Evolutionary conservation across 495 filamentous ascomycete species (phyloP).

Genomic region (Aspergillus saccharolyticus): DNA sequence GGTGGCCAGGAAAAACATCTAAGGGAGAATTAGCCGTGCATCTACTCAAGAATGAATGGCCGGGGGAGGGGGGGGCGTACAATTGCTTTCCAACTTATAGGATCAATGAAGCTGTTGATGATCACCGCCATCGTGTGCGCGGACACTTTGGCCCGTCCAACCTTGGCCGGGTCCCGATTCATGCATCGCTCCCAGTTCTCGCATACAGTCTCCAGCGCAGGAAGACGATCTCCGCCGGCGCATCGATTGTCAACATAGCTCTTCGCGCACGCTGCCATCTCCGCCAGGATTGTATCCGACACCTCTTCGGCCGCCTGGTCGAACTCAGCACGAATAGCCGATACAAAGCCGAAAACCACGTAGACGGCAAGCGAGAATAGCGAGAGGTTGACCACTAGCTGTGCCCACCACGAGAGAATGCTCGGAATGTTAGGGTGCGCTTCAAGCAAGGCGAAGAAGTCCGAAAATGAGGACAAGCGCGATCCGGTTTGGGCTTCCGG

Average conservation of each 20-base stretch:
- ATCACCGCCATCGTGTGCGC: constrained; percentile 81
- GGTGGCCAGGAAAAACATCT: constrained; percentile 40
- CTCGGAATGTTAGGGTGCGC: constrained; percentile 80
- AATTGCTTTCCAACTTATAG: constrained; percentile 69
- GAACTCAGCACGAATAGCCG: constrained; percentile 71
- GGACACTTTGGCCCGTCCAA: constrained; percentile 61
- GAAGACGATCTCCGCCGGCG: constrained; percentile 53
- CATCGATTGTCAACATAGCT: constrained; percentile 73
- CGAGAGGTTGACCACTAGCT: constrained; percentile 72
- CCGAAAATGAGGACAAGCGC: constrained; percentile 41
- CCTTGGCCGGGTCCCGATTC: constrained; percentile 62
- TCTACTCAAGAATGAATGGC: not conserved
- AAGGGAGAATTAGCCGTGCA: constrained; percentile 13
- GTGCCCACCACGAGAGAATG: constrained; percentile 79
- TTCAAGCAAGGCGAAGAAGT: constrained; percentile 64
- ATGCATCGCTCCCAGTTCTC: constrained; percentile 81
- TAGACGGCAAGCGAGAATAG: constrained; percentile 63
- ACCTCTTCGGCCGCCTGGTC: constrained; percentile 60
- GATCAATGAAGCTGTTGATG: constrained; percentile 65
- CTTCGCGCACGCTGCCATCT: constrained; percentile 66
- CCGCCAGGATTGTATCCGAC: constrained; percentile 56
- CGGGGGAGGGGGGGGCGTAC: constrained; percentile 46
- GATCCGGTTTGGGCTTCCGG: constrained; percentile 11
- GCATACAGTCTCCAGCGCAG: constrained; percentile 69
- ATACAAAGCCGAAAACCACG: constrained; percentile 63